phyloP scores from a whole-genome alignment of 768 basidiomycete species.

The Tulasnella sp. region DNA sequence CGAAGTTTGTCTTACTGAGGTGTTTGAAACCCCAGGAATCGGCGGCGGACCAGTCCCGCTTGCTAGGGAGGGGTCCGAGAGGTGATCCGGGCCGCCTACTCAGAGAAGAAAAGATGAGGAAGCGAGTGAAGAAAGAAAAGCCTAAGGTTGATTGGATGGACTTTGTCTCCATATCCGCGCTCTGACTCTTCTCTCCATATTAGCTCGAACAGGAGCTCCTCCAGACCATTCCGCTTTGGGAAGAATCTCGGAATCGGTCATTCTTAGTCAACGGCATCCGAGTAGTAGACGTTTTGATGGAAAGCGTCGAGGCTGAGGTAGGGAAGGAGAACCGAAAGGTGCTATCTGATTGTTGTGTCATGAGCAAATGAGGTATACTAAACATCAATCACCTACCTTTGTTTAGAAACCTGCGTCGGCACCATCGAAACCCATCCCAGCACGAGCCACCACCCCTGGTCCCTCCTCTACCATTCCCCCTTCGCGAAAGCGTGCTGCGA shows the following conservation, averaged over 20 bases:
- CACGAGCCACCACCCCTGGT: slow-evolving; percentile 10
- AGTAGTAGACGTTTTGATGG: slow-evolving; percentile 67
- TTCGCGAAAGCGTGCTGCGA: slow-evolving; percentile 9
- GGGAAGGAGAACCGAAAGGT: slow-evolving; percentile 8
- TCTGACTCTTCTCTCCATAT: not conserved
- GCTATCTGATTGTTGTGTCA: not conserved
- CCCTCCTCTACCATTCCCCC: not conserved
- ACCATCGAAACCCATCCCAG: not conserved
- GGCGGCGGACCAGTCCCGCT: slow-evolving; percentile 67
- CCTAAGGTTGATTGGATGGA: slow-evolving; percentile 55
- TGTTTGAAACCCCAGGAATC: slow-evolving; percentile 32
- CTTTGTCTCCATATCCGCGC: not conserved
- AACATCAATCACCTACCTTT: too few relatives aligned
- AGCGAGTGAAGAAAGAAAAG: slow-evolving; percentile 84
- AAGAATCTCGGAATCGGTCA: slow-evolving; percentile 53
- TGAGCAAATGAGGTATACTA: too few relatives aligned
- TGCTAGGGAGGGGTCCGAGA: slow-evolving; percentile 68
- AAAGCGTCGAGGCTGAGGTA: slow-evolving; percentile 45
- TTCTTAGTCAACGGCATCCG: slow-evolving; percentile 82
- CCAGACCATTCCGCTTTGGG: slow-evolving; percentile 72
- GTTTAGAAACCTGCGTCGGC: not conserved
- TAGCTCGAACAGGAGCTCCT: slow-evolving; percentile 87
- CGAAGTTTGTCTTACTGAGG: not conserved
- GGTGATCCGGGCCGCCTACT: slow-evolving; percentile 71
- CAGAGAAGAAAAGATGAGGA: slow-evolving; percentile 95